Percentiles rank a stretch among this genome's conserved stretches.
These are phyloP conservation scores for Zasmidium cellare DNA, from an alignment of 2,329 filamentous ascomycete genomes.

Conservation along the genomic window DNA sequence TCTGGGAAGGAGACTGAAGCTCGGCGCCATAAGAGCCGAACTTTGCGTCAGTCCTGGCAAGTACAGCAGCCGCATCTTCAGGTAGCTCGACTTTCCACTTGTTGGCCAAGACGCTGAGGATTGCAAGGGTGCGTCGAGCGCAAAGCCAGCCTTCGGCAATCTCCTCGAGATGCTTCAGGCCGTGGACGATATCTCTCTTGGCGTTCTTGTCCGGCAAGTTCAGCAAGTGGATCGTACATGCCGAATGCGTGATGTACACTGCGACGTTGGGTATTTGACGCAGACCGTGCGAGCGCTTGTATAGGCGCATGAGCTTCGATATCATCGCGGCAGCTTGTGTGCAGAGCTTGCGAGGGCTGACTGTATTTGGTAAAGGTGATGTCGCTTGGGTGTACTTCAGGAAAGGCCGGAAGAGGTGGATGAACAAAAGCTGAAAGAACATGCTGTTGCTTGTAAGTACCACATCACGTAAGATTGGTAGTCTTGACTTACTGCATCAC, in stretches of 20 bases:
- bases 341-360: slow-evolving; percentile 87
- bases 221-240: slow-evolving; percentile 90
- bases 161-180: slow-evolving; percentile 88
- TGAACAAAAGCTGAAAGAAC: slow-evolving; percentile 95
- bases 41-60: slow-evolving; percentile 76
- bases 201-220: slow-evolving; percentile 93
- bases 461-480: background rate
- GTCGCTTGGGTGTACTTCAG: slow-evolving; percentile 81
- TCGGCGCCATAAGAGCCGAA: slow-evolving; percentile 70
- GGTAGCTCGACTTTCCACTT: slow-evolving; percentile 90
- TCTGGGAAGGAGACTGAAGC: slow-evolving; percentile 51
- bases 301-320: slow-evolving; percentile 90
- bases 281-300: slow-evolving; percentile 87
- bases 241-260: slow-evolving; percentile 92
- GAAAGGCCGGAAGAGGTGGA: slow-evolving; percentile 93
- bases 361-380: slow-evolving; percentile 80
- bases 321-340: slow-evolving; percentile 86
- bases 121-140: slow-evolving; percentile 78
- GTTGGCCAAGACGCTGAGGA: slow-evolving; percentile 79
- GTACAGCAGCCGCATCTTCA: slow-evolving; percentile 73
- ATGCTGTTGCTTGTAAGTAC: slow-evolving; percentile 61
- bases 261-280: slow-evolving; percentile 95
- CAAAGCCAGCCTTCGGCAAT: slow-evolving; percentile 95
- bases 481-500: slow-evolving; percentile 79
- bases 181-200: slow-evolving; percentile 83